Evolutionary conservation across 75 land plant species (phyloP), one percentile per base, ranked within the genome.

Genomic region (Picea sitchensis): DNA sequence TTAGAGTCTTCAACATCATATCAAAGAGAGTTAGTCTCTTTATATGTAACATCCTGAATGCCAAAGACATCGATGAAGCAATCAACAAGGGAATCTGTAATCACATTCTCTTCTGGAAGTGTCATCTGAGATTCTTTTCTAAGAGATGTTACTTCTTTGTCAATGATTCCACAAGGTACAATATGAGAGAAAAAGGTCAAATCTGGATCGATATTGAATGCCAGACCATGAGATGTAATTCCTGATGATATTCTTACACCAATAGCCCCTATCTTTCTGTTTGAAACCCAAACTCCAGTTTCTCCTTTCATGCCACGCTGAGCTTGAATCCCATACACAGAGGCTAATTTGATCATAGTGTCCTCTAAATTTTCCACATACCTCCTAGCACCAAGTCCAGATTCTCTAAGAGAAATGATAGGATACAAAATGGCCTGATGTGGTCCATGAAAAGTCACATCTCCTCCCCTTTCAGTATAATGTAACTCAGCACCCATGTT

Each of bases 361-460:
- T 85, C 87, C 77, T 96, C 99, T 76, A 96, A 89, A 20, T 89
- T 89, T 80, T 96, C 99, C 12, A 96, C 95, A 78, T 92, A 96
- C 57, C 83, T 92, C 8, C 96, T 77, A 44, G 91, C 96, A n/a
- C 99, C 99, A 17, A 90, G 78, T 51, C 87, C 85, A 56, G 85
- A 59, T 34, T 92, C 93, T 14, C 93, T 79, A 0, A 96, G 87
- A 20, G 87, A 85, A 65, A 96, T 71, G 44, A 96, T 87, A 44
- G 99, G 99, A 63, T 96, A 96, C 65, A 96, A 78, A 20, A 96
- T 82, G 2, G 95, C 90, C 73, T 96, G 99, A 26, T 82, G 82
- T 47, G 99, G 99, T 65, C 96, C 96, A 84, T 96, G 97, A 81
- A 91, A 94, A 65, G 99, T 94, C 56, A 92, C 83, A 82, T 96